These are phyloP conservation scores for Daedaleopsis nitida DNA, from an alignment of 768 basidiomycete species.

Conservation along the genomic window DNA sequence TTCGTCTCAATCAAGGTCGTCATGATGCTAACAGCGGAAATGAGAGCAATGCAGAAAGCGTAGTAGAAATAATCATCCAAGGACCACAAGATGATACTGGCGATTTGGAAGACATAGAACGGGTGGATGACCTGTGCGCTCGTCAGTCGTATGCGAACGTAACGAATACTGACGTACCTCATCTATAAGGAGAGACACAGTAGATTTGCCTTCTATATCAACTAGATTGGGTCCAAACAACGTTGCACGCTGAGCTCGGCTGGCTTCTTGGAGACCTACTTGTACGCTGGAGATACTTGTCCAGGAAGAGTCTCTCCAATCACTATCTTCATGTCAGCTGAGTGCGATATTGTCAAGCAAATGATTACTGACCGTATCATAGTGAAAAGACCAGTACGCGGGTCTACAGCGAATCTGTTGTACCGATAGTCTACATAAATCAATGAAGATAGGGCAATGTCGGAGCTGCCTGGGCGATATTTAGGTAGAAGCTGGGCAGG, in stretches of 20 bases:
- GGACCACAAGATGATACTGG: slow-evolving; percentile 92
- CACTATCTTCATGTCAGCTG: slow-evolving; percentile 44
- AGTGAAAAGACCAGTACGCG: slow-evolving; percentile 76
- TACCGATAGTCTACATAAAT: slow-evolving; percentile 89
- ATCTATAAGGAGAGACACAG: slow-evolving; percentile 76
- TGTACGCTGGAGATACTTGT: slow-evolving; percentile 61
- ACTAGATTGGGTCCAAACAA: slow-evolving; percentile 88
- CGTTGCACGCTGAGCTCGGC: slow-evolving; percentile 63
- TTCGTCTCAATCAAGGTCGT: slow-evolving; percentile 92
- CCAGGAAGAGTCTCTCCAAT: slow-evolving; percentile 89
- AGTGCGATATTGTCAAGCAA: neutral
- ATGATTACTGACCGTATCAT: slow-evolving; percentile 66
- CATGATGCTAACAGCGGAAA: slow-evolving; percentile 79
- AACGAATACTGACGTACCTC: slow-evolving; percentile 56
- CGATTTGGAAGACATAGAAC: slow-evolving; percentile 98
- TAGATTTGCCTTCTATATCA: slow-evolving; percentile 87
- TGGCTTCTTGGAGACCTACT: slow-evolving; percentile 56
- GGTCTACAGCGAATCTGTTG: slow-evolving; percentile 86
- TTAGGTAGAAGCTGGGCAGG: slow-evolving; percentile 16
- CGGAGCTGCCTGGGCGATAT: slow-evolving; percentile 21
- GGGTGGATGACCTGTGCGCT: slow-evolving; percentile 83
- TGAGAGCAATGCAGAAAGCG: slow-evolving; percentile 93
- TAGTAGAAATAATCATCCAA: slow-evolving; percentile 97
- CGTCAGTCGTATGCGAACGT: neutral
- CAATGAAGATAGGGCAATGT: slow-evolving; percentile 50